phyloP scores from a whole-genome alignment of 345 rosid species.

The Capsella bursapastoris region DNA sequence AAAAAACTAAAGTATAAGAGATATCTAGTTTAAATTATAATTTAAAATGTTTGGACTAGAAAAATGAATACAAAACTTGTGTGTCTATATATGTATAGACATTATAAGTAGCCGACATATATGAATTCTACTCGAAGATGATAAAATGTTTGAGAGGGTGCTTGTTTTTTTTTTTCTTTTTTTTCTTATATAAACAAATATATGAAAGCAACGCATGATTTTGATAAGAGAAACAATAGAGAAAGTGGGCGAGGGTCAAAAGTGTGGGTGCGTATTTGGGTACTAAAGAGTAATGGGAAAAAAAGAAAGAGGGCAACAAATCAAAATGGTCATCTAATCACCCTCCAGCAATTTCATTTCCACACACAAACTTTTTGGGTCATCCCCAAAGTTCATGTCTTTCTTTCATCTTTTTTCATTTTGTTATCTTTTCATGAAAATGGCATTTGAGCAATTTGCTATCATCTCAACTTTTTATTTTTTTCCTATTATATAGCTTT shows the following conservation, averaged over 20 bases:
- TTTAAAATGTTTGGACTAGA: constrained; percentile 16
- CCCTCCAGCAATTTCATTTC: constrained; percentile 40
- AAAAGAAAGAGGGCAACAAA: constrained; percentile 38
- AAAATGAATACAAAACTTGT: not conserved
- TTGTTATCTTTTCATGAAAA: constrained; percentile 5
- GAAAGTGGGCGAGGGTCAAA: constrained; percentile 40
- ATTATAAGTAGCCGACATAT: constrained; percentile 19
- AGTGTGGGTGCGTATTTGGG: constrained; percentile 44
- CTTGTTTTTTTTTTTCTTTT: not conserved
- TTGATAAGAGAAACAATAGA: constrained; percentile 23
- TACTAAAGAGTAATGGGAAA: constrained; percentile 22
- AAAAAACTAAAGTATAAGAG: not conserved
- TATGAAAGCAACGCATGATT: not conserved
- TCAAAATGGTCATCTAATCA: constrained; percentile 50
- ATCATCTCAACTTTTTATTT: not conserved
- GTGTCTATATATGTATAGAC: constrained; percentile 34
- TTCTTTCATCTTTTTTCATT: not conserved
- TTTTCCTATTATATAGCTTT: no score
- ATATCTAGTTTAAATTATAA: not conserved
- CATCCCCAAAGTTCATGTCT: constrained; percentile 19
- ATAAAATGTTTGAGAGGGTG: not conserved
- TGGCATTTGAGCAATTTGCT: constrained; percentile 20
- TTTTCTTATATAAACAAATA: not conserved
- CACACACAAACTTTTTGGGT: constrained; percentile 34
- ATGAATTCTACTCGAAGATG: constrained; percentile 8